Evolutionary conservation across 805 yeast genomes (phyloP).

Genomic region (Candida loeiensis): DNA sequence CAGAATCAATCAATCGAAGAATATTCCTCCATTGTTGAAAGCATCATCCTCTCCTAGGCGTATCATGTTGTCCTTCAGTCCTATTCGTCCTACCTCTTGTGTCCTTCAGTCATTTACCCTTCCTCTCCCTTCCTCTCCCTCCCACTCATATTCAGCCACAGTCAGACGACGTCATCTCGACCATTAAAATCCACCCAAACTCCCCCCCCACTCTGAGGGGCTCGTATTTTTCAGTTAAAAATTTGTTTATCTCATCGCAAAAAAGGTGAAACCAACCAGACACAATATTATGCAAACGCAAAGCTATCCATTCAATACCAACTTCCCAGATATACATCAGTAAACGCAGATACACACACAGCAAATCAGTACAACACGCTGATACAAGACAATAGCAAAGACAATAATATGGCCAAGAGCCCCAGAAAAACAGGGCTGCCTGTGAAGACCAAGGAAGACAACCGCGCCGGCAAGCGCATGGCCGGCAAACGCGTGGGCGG

Average conservation of each 20-base stretch:
- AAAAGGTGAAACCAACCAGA: background rate
- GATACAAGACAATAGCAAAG: conserved; percentile 25
- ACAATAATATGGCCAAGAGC: conserved; percentile 32
- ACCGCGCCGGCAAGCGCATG: background rate
- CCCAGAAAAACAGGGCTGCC: conserved; percentile 23
- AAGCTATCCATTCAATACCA: conserved; percentile 6
- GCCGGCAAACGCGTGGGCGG: conserved; percentile 1
- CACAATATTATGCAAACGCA: conserved; percentile 3
- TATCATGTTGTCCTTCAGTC: too few relatives aligned
- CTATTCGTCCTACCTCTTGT: too few relatives aligned
- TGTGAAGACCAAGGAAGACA: background rate
- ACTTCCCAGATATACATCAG: conserved; percentile 6
- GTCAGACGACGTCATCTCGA: too few relatives aligned
- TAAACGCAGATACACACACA: background rate
- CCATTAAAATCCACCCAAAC: too few relatives aligned
- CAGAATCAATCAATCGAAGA: too few relatives aligned
- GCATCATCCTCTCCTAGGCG: too few relatives aligned
- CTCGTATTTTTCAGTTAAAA: conserved; percentile 2
- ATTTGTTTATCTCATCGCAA: conserved; percentile 9
- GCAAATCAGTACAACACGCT: background rate
- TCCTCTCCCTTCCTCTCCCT: too few relatives aligned
- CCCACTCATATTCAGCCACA: too few relatives aligned
- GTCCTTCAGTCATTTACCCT: too few relatives aligned
- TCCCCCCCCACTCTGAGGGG: background rate
- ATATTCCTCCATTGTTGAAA: too few relatives aligned